Percentiles rank a stretch among this genome's conserved stretches.
phyloP scores from a whole-genome alignment of 2,329 filamentous ascomycete species.

The Ilyonectria destructans region DNA sequence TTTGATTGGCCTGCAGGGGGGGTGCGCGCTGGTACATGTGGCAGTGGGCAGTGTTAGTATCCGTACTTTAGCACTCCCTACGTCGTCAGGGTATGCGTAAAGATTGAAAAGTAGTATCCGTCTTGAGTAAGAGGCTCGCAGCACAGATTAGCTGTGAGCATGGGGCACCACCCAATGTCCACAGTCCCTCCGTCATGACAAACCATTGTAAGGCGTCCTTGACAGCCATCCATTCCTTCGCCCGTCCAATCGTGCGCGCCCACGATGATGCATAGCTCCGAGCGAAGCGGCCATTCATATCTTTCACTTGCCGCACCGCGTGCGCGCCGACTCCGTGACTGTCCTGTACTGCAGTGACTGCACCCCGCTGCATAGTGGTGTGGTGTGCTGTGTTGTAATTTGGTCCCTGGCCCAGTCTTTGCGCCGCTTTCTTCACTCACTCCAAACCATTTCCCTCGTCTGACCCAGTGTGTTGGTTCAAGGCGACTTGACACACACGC shows the following conservation, averaged over 20 bases:
- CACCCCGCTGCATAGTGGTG: slow-evolving; percentile 10
- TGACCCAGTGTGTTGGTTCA: slow-evolving; percentile 29
- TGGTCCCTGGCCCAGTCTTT: slow-evolving; percentile 8
- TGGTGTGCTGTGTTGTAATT: slow-evolving; percentile 8
- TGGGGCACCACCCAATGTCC: neutral
- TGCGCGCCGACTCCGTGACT: neutral
- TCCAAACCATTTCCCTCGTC: slow-evolving; percentile 13
- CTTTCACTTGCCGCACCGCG: neutral
- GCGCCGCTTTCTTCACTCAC: slow-evolving; percentile 8
- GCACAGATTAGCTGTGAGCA: neutral
- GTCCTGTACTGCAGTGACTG: neutral
- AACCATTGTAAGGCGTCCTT: too few species aligned
- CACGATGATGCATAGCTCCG: neutral
- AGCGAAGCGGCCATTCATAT: neutral
- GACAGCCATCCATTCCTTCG: neutral
- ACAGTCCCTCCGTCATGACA: too few species aligned
- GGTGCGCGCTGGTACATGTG: slow-evolving; percentile 6
- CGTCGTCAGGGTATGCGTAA: neutral
- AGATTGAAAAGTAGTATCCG: slow-evolving; percentile 1
- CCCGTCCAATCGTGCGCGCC: neutral
- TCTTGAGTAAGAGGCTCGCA: neutral
- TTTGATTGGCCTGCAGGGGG: slow-evolving; percentile 23
- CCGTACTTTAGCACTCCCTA: slow-evolving; percentile 7
- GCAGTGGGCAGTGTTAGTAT: slow-evolving; percentile 16
- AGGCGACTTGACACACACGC: slow-evolving; percentile 17